These are phyloP conservation scores for Striga hermonthica DNA, from an alignment of 305 asterid genomes.

Conservation along the genomic window DNA sequence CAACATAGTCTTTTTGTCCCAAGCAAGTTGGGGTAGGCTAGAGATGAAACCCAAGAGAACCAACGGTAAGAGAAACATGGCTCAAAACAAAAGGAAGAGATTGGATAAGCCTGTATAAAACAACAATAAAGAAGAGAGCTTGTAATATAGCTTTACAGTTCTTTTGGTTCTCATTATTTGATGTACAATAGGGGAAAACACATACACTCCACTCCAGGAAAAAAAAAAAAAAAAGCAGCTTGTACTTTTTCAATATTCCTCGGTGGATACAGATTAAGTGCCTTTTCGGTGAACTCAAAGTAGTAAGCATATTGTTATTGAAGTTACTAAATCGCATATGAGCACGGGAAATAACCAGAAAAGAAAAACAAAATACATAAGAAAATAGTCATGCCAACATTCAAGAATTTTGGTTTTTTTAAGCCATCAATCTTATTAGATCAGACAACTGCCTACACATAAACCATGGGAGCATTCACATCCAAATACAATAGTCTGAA, in stretches of 20 bases:
- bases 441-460: conserved; percentile 10
- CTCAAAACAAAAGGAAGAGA: no score
- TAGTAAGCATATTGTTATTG: conserved; percentile 15
- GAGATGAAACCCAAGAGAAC: no score
- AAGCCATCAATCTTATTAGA: not conserved
- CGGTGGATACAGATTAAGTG: conserved; percentile 8
- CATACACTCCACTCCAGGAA: not conserved
- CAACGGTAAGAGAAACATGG: no score
- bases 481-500: not conserved
- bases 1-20: no score
- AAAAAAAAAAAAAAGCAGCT: conserved; percentile 4
- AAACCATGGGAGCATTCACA: not conserved
- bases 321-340: not conserved
- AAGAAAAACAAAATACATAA: not conserved
- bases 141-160: conserved; percentile 19
- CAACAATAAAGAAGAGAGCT: conserved; percentile 1
- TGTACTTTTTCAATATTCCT: conserved; percentile 13
- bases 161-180: conserved; percentile 1
- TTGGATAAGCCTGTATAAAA: conserved; percentile 22
- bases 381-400: conserved; percentile 1
- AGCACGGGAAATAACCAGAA: not conserved
- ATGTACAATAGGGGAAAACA: conserved; percentile 18
- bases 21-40: no score
- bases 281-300: conserved; percentile 10
- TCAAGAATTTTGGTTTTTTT: no score